These are phyloP conservation scores for Mikania micrantha DNA, from an alignment of 129 eudicot species.

Conservation along the genomic window DNA sequence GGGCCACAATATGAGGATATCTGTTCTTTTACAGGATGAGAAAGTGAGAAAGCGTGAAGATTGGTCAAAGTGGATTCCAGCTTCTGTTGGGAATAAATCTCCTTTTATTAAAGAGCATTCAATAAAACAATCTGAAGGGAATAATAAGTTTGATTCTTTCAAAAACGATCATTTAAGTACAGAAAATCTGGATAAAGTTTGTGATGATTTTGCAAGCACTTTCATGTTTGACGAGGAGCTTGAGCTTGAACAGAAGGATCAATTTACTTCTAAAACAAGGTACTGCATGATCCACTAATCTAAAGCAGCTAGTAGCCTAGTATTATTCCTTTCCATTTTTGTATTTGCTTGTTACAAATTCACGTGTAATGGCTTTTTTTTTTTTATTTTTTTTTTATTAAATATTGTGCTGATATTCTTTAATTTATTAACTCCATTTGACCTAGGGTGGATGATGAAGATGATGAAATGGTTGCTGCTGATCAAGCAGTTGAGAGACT, in stretches of 20 bases:
- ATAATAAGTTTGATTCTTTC: slow-evolving; percentile 13
- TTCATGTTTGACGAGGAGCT: slow-evolving; percentile 96
- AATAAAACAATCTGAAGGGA: slow-evolving; percentile 23
- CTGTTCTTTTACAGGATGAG: slow-evolving; percentile 43
- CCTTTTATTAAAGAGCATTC: slow-evolving; percentile 9
- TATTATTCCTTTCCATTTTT: neutral
- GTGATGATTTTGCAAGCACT: slow-evolving; percentile 68
- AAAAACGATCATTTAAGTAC: slow-evolving; percentile 15
- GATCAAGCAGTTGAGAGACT: slow-evolving; percentile 91
- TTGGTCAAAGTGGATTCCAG: slow-evolving; percentile 86
- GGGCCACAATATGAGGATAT: neutral
- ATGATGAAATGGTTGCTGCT: slow-evolving; percentile 53
- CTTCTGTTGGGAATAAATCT: slow-evolving; percentile 30
- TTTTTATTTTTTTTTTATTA: slow-evolving; percentile 8
- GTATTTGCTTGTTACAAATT: neutral
- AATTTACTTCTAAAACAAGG: slow-evolving; percentile 40
- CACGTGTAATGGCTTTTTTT: neutral
- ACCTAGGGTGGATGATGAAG: slow-evolving; percentile 77
- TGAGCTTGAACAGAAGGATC: slow-evolving; percentile 55
- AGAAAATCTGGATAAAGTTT: slow-evolving; percentile 34
- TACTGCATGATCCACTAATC: slow-evolving; percentile 8
- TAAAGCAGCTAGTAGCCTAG: neutral
- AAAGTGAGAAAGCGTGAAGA: slow-evolving; percentile 70
- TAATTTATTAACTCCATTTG: neutral
- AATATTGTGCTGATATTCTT: neutral